Conservation (phyloP, 1,139 yeast genomes). For the Saccharomyces hybrid region DNA sequence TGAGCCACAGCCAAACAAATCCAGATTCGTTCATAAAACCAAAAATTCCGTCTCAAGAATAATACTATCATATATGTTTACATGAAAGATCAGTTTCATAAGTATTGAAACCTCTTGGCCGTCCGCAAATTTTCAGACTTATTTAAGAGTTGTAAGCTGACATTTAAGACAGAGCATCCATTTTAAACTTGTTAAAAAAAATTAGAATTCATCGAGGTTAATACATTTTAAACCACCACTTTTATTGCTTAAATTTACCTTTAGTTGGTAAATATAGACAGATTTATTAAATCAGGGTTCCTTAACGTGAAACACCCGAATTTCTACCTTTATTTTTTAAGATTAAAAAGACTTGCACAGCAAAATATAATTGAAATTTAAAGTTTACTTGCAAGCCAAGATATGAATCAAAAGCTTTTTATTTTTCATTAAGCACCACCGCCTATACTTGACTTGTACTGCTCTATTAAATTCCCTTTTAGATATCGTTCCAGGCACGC, state of each 20-base stretch:
- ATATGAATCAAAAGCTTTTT: background rate
- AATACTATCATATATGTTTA: background rate
- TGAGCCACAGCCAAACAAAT: background rate
- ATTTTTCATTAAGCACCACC: background rate
- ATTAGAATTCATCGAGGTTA: background rate
- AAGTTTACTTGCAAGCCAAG: background rate
- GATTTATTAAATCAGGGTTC: background rate
- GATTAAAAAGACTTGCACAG: background rate
- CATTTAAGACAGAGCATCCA: background rate
- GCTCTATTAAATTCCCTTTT: background rate
- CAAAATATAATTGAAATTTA: background rate
- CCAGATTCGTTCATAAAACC: background rate
- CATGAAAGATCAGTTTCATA: background rate
- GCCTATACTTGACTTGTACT: background rate
- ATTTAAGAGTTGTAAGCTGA: background rate
- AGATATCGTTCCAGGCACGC: background rate
- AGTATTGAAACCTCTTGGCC: background rate
- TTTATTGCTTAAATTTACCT: no score
- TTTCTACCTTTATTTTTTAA: background rate
- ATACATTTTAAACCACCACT: background rate
- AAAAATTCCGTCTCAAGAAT: background rate
- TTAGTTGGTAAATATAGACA: background rate
- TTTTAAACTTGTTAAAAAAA: background rate
- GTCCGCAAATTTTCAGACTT: background rate
- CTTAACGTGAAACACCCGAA: background rate